phyloP scores from a whole-genome alignment of 768 basidiomycete genomes.

The Hygrophoropsis aurantiaca region DNA sequence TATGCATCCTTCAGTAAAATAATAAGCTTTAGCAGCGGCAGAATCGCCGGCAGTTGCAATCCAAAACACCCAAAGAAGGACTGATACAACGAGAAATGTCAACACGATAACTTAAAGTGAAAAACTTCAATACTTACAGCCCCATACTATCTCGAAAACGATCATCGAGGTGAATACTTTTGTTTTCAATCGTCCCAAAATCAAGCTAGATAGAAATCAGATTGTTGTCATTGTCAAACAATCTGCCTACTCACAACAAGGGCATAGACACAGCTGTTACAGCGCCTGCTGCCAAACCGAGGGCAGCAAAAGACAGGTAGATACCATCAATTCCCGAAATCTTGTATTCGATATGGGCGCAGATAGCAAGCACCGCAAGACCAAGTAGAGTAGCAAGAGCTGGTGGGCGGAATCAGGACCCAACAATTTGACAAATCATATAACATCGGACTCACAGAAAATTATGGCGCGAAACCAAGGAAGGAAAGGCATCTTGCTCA shows the following conservation, averaged over 20 bases:
- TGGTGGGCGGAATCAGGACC: constrained; percentile 4
- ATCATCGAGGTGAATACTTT: constrained; percentile 20
- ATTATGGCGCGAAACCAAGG: constrained; percentile 18
- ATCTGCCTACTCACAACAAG: constrained; percentile 17
- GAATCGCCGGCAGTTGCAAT: constrained; percentile 12
- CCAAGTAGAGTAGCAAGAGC: constrained; percentile 15
- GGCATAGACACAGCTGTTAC: constrained; percentile 22
- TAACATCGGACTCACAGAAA: constrained; percentile 18
- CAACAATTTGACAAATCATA: neutral
- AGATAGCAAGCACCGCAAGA: constrained; percentile 19
- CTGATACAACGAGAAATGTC: constrained; percentile 5
- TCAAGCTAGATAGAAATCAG: constrained; percentile 10
- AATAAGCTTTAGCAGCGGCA: constrained; percentile 1
- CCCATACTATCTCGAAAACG: constrained; percentile 25
- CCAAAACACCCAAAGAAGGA: constrained; percentile 24
- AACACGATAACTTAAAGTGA: neutral
- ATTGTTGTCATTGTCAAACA: neutral
- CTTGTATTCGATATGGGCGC: constrained; percentile 15
- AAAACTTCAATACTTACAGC: constrained; percentile 14
- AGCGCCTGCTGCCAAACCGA: constrained; percentile 13
- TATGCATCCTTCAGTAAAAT: constrained; percentile 18
- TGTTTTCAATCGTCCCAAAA: constrained; percentile 7
- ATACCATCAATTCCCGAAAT: neutral
- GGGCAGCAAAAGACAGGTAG: constrained; percentile 10
- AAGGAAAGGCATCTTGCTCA: constrained; percentile 18